These are phyloP conservation scores for Scheffersomyces ergatensis DNA, from an alignment of 805 yeast genomes.

Conservation along the genomic window DNA sequence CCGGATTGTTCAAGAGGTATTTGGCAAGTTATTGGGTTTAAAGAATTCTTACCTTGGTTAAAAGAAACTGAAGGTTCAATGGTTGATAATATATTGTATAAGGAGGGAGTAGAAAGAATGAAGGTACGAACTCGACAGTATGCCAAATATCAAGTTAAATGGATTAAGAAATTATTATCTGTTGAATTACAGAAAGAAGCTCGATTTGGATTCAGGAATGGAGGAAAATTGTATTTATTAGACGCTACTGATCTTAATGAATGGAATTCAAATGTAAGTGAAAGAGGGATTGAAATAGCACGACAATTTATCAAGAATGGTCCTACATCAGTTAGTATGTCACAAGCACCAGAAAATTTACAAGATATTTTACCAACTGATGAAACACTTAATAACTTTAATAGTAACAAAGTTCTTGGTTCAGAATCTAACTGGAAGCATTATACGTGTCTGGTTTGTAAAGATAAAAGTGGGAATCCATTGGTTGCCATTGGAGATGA, in stretches of 20 bases:
- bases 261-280: constrained; percentile 61
- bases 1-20: constrained; percentile 71
- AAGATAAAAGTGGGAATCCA: constrained; percentile 50
- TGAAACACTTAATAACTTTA: constrained; percentile 12
- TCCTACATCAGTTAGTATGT: constrained; percentile 18
- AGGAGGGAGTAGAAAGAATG: constrained; percentile 67
- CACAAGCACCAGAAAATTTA: constrained; percentile 27
- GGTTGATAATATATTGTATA: constrained; percentile 20
- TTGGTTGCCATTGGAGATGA: constrained; percentile 71
- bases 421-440: constrained; percentile 59
- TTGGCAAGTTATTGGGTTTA: constrained; percentile 94
- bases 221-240: constrained; percentile 63
- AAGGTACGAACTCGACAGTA: constrained; percentile 80
- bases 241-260: constrained; percentile 69
- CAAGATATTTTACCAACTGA: constrained; percentile 19
- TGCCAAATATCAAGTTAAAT: constrained; percentile 84
- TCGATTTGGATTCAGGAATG: constrained; percentile 46
- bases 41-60: constrained; percentile 80
- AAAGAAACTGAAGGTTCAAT: constrained; percentile 11
- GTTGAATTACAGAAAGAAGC: constrained; percentile 55
- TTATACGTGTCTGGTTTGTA: constrained; percentile 64
- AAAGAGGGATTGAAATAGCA: constrained; percentile 54
- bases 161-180: constrained; percentile 75
- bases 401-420: constrained; percentile 38
- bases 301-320: constrained; percentile 29